phyloP scores from a whole-genome alignment of 2,329 filamentous ascomycete species.

The Thermomyces lanuginosus region DNA sequence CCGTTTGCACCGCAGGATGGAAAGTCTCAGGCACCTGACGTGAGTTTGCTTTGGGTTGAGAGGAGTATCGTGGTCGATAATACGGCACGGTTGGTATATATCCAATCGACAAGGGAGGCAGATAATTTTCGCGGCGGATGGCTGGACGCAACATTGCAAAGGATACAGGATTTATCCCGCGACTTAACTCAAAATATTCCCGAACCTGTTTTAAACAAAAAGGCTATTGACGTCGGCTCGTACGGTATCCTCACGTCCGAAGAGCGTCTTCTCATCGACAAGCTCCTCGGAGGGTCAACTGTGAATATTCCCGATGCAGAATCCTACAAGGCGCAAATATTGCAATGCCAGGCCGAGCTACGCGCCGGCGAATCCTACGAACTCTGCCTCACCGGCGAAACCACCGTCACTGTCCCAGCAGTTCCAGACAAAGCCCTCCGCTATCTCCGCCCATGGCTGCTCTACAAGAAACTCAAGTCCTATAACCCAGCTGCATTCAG shows the following conservation, averaged over 20 bases:
- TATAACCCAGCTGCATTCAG: conserved; percentile 73
- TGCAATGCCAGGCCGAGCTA: conserved; percentile 52
- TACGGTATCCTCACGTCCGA: conserved; percentile 3
- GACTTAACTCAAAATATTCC: no score
- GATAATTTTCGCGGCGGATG: conserved; percentile 33
- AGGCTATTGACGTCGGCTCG: conserved; percentile 7
- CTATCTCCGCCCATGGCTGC: conserved; percentile 42
- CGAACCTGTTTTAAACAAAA: no score
- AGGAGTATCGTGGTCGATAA: conserved; percentile 67
- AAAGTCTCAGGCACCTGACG: conserved; percentile 41
- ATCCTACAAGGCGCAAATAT: conserved; percentile 51
- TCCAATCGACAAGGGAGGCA: conserved; percentile 47
- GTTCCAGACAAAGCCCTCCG: conserved; percentile 10
- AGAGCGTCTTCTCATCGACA: conserved; percentile 12
- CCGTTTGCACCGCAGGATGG: conserved; percentile 20
- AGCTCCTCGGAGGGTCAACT: conserved; percentile 15
- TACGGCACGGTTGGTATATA: conserved; percentile 39
- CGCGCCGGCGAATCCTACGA: conserved; percentile 71
- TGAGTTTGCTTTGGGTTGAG: conserved; percentile 61
- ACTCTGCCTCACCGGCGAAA: conserved; percentile 65
- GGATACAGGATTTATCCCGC: conserved; percentile 11
- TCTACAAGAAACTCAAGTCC: conserved; percentile 54
- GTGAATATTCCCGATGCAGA: conserved; percentile 23
- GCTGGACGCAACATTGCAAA: conserved; percentile 16
- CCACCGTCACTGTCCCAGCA: conserved; percentile 37